Evolutionary conservation across 768 basidiomycete genomes (phyloP).

Genomic region (Clavulina sp.): DNA sequence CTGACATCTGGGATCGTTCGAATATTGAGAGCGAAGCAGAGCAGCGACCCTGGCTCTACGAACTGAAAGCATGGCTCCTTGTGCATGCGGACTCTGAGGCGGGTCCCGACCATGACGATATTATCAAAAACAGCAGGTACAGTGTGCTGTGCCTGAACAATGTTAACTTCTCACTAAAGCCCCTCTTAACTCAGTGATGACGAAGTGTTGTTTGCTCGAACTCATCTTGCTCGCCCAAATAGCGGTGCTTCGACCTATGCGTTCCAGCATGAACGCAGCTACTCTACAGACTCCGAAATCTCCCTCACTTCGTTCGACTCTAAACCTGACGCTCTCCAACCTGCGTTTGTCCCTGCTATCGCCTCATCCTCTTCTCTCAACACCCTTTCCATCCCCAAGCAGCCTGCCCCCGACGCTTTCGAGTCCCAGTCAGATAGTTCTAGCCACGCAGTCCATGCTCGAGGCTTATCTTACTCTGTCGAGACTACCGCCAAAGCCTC

Average conservation of each 20-base stretch:
- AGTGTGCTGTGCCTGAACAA: background rate
- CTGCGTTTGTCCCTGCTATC: too few relatives aligned
- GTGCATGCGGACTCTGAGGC: background rate
- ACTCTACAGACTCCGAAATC: conserved; percentile 44
- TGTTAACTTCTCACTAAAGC: conserved; percentile 35
- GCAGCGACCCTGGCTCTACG: conserved; percentile 66
- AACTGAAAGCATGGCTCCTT: conserved; percentile 12
- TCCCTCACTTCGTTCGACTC: conserved; percentile 35
- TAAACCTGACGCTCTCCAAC: too few relatives aligned
- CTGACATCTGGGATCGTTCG: conserved; percentile 19
- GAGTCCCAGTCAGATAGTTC: too few relatives aligned
- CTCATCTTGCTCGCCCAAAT: conserved; percentile 5
- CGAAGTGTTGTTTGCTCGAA: conserved; percentile 15
- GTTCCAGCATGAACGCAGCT: background rate
- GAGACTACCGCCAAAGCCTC: too few relatives aligned
- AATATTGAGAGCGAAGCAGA: conserved; percentile 29
- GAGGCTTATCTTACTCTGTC: background rate
- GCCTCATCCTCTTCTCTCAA: too few relatives aligned
- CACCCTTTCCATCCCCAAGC: too few relatives aligned
- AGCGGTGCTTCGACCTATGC: background rate
- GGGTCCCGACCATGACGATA: conserved; percentile 3
- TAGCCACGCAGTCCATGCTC: conserved; percentile 29
- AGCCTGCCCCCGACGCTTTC: too few relatives aligned
- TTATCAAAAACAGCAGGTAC: background rate
- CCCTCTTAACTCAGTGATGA: conserved; percentile 36